These are phyloP conservation scores for Aspergillus viridinutans DNA, from an alignment of 2,329 filamentous ascomycete genomes.

Conservation along the genomic window DNA sequence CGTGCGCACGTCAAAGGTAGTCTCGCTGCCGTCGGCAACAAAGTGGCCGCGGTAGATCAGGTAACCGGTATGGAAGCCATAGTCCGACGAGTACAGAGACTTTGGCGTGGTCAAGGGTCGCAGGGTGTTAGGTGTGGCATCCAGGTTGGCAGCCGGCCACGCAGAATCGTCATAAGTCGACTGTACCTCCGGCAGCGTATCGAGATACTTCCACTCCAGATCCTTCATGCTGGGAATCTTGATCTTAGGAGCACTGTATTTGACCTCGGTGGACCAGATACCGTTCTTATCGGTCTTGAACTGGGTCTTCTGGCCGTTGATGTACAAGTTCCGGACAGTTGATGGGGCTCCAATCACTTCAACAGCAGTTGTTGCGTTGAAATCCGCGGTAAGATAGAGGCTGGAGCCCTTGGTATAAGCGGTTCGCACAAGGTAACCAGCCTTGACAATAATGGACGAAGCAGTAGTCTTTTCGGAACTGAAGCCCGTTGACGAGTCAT, in stretches of 20 bases:
- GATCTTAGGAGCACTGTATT: slow-evolving; percentile 49
- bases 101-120: slow-evolving; percentile 58
- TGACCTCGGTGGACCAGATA: slow-evolving; percentile 50
- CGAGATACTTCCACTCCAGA: slow-evolving; percentile 64
- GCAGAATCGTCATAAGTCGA: slow-evolving; percentile 62
- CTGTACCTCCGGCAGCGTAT: slow-evolving; percentile 67
- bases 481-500: slow-evolving; percentile 26
- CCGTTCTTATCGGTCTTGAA: slow-evolving; percentile 42
- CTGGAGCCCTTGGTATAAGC: slow-evolving; percentile 53
- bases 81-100: slow-evolving; percentile 66
- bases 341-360: slow-evolving; percentile 64
- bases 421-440: slow-evolving; percentile 41
- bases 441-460: slow-evolving; percentile 40
- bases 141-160: slow-evolving; percentile 60
- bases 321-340: slow-evolving; percentile 52
- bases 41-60: slow-evolving; percentile 70
- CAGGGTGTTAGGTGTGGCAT: slow-evolving; percentile 58
- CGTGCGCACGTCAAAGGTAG: slow-evolving; percentile 53
- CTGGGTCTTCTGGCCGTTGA: slow-evolving; percentile 52
- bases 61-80: slow-evolving; percentile 67
- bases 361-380: slow-evolving; percentile 64
- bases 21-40: slow-evolving; percentile 57
- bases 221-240: slow-evolving; percentile 54
- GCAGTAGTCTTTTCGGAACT: slow-evolving; percentile 26
- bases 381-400: slow-evolving; percentile 63